Base-by-base conservation (phyloP, 305 asterid species). In the Striga hermonthica region DNA sequence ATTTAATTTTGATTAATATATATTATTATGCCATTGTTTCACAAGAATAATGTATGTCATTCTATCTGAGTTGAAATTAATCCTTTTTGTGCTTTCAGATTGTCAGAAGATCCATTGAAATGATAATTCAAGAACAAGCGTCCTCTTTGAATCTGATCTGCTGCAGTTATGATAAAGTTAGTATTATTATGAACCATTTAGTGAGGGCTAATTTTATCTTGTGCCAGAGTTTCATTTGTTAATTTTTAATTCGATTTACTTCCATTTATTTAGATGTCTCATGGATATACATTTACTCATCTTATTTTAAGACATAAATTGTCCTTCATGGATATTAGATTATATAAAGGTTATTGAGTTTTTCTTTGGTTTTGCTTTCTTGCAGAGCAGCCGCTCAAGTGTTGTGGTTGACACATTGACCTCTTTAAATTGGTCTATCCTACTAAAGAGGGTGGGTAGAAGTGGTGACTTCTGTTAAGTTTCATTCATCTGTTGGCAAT, bases 31-130 rank as follows among this genome's bases (percentile, higher is more conserved):
- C 9, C 9, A 39, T 39, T 4, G 44, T 39, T 39, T 39, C 44
- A 39, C 8, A 4, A 39, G 6, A 4, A 5, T 39, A 39, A 39
- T 39, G 44, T 45, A 48, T 52, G 15, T 52, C 34, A 6, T 53
- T n/a, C 49, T 9, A 37, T 52, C 52, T 65, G 8, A 6, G 67
- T 55, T 1, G 70, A 63, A 35, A 60, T 5, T 56, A 58, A 15
- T 14, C 36, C 62, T 69, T 64, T 62, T 13, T 68, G 12, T 66
- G 62, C 48, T 63, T 77, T 76, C 85, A 91, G 98, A 73, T 84
- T 61, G 89, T 89, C 7, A 80, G 81, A 66, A 83, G 86, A 74
- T 73, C 81, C 39, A 88, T 91, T 66, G 95, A 91, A 78, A 68
- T 63, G 72, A 75, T 76, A 11, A 60, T 76, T 72, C 8, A 7